These are phyloP conservation scores for Amborella trichopoda DNA, from an alignment of 164 flowering plant species.

Conservation along the genomic window DNA sequence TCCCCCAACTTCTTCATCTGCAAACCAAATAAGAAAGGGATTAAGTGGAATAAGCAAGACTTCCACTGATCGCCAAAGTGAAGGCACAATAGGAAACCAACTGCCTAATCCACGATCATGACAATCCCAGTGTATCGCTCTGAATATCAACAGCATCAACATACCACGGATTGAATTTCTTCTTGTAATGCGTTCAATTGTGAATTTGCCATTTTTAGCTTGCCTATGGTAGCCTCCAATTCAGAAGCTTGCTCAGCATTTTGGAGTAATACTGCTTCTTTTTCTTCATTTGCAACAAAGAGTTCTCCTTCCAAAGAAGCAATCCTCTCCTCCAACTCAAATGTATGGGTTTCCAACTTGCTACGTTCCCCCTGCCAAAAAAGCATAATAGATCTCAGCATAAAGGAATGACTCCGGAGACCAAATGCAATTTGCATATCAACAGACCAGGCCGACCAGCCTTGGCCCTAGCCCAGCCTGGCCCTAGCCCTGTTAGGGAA, in stretches of 20 bases:
- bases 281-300: constrained; percentile 33
- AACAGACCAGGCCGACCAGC: background rate
- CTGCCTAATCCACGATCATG: no score
- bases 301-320: constrained; percentile 72
- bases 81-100: no score
- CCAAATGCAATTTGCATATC: background rate
- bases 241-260: constrained; percentile 50
- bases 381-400: background rate
- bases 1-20: constrained; percentile 46
- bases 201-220: constrained; percentile 25
- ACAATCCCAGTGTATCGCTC: no score
- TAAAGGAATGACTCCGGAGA: background rate
- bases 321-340: constrained; percentile 83
- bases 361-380: constrained; percentile 46
- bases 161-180: constrained; percentile 54
- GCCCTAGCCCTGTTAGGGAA: no score
- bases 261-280: constrained; percentile 33
- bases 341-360: constrained; percentile 67
- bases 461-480: background rate
- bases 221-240: constrained; percentile 30
- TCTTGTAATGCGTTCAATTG: constrained; percentile 39
- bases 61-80: no score
- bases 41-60: no score
- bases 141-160: constrained; percentile 11
- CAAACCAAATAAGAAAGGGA: constrained; percentile 1